A percentile compares a stretch with the other conserved stretches of the same genome.
These are phyloP conservation scores for Yarrowia sp. DNA, from an alignment of 805 yeast species.

Conservation along the genomic window DNA sequence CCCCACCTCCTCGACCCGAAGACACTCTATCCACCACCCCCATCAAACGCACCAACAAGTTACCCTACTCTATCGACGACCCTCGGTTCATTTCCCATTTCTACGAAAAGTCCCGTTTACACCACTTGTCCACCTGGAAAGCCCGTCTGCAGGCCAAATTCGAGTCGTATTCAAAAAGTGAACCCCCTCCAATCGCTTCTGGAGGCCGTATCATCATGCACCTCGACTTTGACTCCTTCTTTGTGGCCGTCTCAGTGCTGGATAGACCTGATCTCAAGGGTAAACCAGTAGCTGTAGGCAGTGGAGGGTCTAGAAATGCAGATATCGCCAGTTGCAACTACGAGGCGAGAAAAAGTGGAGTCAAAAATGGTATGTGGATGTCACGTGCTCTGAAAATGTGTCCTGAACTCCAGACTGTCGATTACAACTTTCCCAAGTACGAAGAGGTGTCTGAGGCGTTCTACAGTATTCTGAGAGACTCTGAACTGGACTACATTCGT, in stretches of 20 bases:
- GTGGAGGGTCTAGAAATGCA: conserved; percentile 45
- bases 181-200: conserved; percentile 16
- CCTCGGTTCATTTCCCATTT: conserved; percentile 72
- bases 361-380: conserved; percentile 89
- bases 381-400: conserved; percentile 61
- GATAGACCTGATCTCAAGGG: conserved; percentile 54
- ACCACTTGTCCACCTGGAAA: conserved; percentile 87
- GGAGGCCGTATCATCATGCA: conserved; percentile 54
- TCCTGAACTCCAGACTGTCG: conserved; percentile 61
- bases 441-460: conserved; percentile 62
- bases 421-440: conserved; percentile 72
- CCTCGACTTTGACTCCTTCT: conserved; percentile 91
- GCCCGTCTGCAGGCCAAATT: conserved; percentile 65
- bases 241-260: conserved; percentile 78
- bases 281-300: conserved; percentile 61
- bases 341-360: conserved; percentile 74
- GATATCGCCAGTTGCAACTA: conserved; percentile 94
- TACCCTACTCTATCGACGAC: conserved; percentile 39
- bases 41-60: background rate
- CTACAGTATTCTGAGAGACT: conserved; percentile 55
- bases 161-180: conserved; percentile 44
- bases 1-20: background rate
- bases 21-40: background rate
- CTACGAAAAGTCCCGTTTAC: conserved; percentile 79
- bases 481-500: conserved; percentile 48